Base-by-base conservation (phyloP, 73 alveolate genomes). In the Paramecium primaurelia region DNA sequence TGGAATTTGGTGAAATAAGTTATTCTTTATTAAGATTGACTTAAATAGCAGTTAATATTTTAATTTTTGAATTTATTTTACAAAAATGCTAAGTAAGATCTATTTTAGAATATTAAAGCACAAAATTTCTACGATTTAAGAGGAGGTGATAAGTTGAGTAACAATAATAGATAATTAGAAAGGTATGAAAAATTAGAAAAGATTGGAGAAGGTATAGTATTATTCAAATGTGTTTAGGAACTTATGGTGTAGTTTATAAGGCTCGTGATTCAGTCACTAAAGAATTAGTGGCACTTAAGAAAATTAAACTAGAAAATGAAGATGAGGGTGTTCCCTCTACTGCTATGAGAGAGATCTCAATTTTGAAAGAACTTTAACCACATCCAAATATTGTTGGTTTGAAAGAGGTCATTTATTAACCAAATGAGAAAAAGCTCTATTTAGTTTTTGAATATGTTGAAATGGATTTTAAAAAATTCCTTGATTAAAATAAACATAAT, bases 251-350 rank as follows among this genome's bases (percentile, higher is more conserved):
- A 10, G 99, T 97, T 51, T 96, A 93, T 89, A 97, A 97, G 86
- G 98, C 98, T 34, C 86, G 93, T 93, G 98, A 96, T 59, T 59
- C 71, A 58, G 59, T 38, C 22, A 90, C 95, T n/a, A 64, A 71
- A 59, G 96, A 95, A 92, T 96, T 96, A 20, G 98, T 97, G 30
- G 99, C 99, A n/a, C 86, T 97, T 51, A 97, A 97, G 96, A 97
- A 97, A 87, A 97, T 97, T 54, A 93, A 97, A 88, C 84, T 97
- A n/a, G 98, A 96, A 47, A 77, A 92, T 86, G 99, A 97, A 86
- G 97, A 95, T 89, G 99, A 97, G 93, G 99, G 99, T 28, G 97
- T 97, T 45, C 99, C 99, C n/a, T 93, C 98, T 71, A 97, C 99
- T 12, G 98, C 99, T 44, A 95, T 97, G 44, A 91, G 99, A 60